Evolutionary conservation across 345 rosid genomes (phyloP).

Genomic region (Raphanus sativus): DNA sequence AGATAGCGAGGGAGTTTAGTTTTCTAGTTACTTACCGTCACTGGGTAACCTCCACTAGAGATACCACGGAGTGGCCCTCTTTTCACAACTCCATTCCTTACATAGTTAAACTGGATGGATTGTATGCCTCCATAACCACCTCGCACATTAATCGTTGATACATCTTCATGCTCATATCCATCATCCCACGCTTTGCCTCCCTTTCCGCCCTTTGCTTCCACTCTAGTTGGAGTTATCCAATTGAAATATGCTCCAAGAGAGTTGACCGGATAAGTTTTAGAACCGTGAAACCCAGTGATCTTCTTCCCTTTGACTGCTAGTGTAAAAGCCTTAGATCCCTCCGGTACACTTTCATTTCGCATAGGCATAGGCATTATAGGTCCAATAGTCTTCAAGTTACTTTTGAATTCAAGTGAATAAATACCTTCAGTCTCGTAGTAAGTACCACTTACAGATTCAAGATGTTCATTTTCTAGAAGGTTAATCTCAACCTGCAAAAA

Average conservation of each 20-base stretch:
- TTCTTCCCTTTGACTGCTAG: conserved; percentile 14
- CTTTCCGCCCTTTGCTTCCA: not conserved
- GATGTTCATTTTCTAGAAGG: too few species aligned
- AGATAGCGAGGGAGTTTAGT: too few species aligned
- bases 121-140: not conserved
- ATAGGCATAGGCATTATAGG: too few species aligned
- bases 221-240: not conserved
- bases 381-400: too few species aligned
- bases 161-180: not conserved
- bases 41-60: not conserved
- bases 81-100: not conserved
- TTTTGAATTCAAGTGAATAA: too few species aligned
- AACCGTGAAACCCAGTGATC: conserved; percentile 29
- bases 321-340: too few species aligned
- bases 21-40: too few species aligned
- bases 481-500: too few species aligned
- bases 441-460: too few species aligned
- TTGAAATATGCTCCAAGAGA: conserved; percentile 31
- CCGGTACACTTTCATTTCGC: too few species aligned
- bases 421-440: too few species aligned
- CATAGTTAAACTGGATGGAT: not conserved
- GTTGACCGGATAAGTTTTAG: too few species aligned
- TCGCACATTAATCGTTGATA: not conserved
- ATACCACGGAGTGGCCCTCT: not conserved
- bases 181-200: not conserved